phyloP scores from a whole-genome alignment of 768 basidiomycete species.

The Leucosporidium scottii region DNA sequence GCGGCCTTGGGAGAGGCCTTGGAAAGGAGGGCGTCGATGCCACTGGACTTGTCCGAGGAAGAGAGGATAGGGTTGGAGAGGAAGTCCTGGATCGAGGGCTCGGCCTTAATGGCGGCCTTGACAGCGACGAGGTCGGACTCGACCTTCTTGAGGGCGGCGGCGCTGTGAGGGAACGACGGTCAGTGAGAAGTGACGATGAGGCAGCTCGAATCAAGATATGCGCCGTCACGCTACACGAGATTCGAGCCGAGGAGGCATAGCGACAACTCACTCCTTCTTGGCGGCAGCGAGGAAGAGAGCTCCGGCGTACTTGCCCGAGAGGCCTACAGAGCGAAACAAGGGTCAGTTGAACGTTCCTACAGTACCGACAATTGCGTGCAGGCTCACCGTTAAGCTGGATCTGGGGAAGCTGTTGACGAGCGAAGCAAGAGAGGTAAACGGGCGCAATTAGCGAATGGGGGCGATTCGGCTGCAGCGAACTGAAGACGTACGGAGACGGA shows the following conservation, averaged over 20 bases:
- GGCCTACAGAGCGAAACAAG: conserved; percentile 9
- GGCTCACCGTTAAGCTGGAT: conserved; percentile 32
- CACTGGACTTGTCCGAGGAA: conserved; percentile 60
- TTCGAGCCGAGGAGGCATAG: not conserved
- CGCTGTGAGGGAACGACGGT: conserved; percentile 51
- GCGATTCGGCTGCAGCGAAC: not conserved
- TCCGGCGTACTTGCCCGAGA: conserved; percentile 41
- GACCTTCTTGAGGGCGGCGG: conserved; percentile 73
- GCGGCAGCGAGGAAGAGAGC: conserved; percentile 38
- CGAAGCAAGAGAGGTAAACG: not conserved
- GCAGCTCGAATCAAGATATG: not conserved
- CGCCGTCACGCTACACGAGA: not conserved
- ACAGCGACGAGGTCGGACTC: conserved; percentile 73
- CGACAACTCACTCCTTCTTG: conserved; percentile 26
- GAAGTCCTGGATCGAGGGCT: conserved; percentile 61
- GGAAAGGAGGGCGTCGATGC: conserved; percentile 61
- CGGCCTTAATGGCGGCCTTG: conserved; percentile 59
- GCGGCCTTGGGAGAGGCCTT: conserved; percentile 47
- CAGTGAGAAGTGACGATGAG: not conserved
- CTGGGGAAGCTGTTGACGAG: conserved; percentile 6
- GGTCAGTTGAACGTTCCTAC: not conserved
- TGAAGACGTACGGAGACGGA: conserved; percentile 4
- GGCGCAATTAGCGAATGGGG: not conserved
- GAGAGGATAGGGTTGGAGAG: conserved; percentile 88
- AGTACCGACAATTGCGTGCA: no score